Evolutionary conservation across 1,139 yeast species (phyloP).

Genomic region (Lodderomyces margitis): DNA sequence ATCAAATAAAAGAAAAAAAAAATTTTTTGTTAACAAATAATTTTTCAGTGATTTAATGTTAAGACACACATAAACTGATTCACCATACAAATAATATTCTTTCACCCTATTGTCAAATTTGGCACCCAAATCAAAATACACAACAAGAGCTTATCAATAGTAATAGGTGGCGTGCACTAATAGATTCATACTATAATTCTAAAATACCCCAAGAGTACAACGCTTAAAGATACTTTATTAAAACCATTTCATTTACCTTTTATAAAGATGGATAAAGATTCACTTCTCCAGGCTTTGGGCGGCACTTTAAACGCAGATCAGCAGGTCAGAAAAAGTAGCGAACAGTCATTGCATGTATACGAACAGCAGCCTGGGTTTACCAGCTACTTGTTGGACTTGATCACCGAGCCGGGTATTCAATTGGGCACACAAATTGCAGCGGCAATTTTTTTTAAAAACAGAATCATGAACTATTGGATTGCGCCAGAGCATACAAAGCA

Average conservation of each 20-base stretch:
- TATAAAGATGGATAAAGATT: conserved; percentile 38
- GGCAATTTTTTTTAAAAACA: conserved; percentile 67
- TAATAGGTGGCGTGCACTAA: too few relatives aligned
- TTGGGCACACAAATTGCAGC: conserved; percentile 57
- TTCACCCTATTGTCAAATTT: not conserved
- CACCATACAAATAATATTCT: too few relatives aligned
- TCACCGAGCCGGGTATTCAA: conserved; percentile 45
- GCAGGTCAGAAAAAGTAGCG: conserved; percentile 42
- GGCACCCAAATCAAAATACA: not conserved
- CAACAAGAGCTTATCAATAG: not conserved
- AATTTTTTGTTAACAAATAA: not conserved
- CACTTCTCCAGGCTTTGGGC: conserved; percentile 39
- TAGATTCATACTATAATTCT: too few relatives aligned
- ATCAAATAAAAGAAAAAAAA: too few relatives aligned
- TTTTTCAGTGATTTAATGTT: not conserved
- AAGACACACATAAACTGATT: too few relatives aligned
- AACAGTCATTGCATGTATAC: conserved; percentile 37
- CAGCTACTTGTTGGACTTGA: conserved; percentile 52
- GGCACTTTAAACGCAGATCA: conserved; percentile 45
- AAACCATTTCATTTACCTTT: not conserved
- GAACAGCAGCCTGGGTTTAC: conserved; percentile 58
- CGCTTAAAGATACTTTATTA: not conserved
- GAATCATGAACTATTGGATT: conserved; percentile 58
- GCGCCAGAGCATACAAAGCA: conserved; percentile 40
- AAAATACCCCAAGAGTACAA: too few relatives aligned